Evolutionary conservation across 1,139 yeast species (phyloP), one percentile per base, ranked within the genome.

Genomic region (Debaryomycetaceae sp.): DNA sequence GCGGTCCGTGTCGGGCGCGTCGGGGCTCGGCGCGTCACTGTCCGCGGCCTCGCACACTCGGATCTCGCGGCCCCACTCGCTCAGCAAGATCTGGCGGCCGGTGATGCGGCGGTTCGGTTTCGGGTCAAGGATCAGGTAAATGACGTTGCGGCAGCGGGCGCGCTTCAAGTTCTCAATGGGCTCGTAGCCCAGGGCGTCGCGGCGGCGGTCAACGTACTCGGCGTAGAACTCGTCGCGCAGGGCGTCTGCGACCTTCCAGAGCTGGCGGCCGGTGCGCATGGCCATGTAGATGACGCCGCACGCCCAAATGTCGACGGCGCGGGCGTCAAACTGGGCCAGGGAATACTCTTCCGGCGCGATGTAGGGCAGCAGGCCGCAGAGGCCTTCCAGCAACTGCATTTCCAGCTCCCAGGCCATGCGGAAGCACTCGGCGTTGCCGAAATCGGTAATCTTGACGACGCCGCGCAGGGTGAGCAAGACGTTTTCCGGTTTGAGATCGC

Each of bases 251-350:
- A 77, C 61, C 43, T 80, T 77, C 98, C 98, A 90, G 33, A 90
- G 57, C 45, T 87, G 95, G 32, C 95, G 68, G 2, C 97, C 98
- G 0, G 95, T 83, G 47, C 97, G 68, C 97, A 90, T 87, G 7
- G 95, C 96, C 96, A 90, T 86, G 53, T 87, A 90, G 27, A 90
- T 83, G 14, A 90, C 92, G 29, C 97, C 98, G 53, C 93, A 79
- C 1, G 97, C 81, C 98, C 98, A 90, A 27, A 90, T 75, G 53
- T 90, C 97, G 8, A 86, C 92, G 13, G 90, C 73, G 27, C 97
- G 61, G 2, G 97, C 92, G 50, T 90, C 97, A 51, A 83, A 90
- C 41, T 78, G 78, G 25, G 65, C 61, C 27, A 68, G 72, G 2
- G 70, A 68, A 49, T 77, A 90, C 51, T 86, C 96, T 54, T 90